Percentiles rank a stretch among this genome's conserved stretches.
phyloP scores from a whole-genome alignment of 2,329 filamentous ascomycete species.

The Ophiosphaerella korrae region DNA sequence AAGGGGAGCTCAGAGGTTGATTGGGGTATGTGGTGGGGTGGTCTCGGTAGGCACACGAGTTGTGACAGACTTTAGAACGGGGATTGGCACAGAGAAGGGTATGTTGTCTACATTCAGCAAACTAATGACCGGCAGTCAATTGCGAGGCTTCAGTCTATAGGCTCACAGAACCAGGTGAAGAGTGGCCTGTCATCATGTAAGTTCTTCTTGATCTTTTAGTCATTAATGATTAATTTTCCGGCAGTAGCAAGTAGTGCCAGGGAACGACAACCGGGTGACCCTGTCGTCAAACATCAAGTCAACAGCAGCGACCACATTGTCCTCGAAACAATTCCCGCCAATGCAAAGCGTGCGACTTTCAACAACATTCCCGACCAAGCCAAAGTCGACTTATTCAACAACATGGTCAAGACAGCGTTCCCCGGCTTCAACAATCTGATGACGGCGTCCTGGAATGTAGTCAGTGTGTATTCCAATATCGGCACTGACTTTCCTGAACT shows the following conservation, averaged over 20 bases:
- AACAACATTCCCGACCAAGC: constrained; percentile 24
- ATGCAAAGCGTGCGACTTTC: constrained; percentile 28
- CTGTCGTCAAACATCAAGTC: constrained; percentile 23
- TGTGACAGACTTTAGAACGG: too few species aligned
- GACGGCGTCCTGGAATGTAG: constrained; percentile 39
- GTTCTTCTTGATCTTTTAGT: not conserved
- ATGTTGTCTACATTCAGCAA: too few species aligned
- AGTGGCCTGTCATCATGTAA: constrained; percentile 7
- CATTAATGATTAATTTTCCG: not conserved
- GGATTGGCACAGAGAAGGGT: too few species aligned
- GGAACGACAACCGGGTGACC: constrained; percentile 16
- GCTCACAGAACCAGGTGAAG: not conserved
- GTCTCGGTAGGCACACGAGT: too few species aligned
- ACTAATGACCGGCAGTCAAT: too few species aligned
- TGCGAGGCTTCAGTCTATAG: too few species aligned
- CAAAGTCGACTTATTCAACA: constrained; percentile 38
- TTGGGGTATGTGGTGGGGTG: too few species aligned
- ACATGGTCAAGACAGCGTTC: constrained; percentile 29
- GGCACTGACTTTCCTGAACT: constrained; percentile 35
- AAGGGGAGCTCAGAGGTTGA: too few species aligned
- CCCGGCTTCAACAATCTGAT: constrained; percentile 39
- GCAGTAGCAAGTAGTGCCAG: constrained; percentile 7
- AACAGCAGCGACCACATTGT: constrained; percentile 33
- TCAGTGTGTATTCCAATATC: constrained; percentile 31
- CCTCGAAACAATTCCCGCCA: constrained; percentile 27